A percentile compares a stretch with the other conserved stretches of the same genome.
Evolutionary conservation across 2,329 filamentous ascomycete species (phyloP).

Genomic region (Arthroderma sp.): DNA sequence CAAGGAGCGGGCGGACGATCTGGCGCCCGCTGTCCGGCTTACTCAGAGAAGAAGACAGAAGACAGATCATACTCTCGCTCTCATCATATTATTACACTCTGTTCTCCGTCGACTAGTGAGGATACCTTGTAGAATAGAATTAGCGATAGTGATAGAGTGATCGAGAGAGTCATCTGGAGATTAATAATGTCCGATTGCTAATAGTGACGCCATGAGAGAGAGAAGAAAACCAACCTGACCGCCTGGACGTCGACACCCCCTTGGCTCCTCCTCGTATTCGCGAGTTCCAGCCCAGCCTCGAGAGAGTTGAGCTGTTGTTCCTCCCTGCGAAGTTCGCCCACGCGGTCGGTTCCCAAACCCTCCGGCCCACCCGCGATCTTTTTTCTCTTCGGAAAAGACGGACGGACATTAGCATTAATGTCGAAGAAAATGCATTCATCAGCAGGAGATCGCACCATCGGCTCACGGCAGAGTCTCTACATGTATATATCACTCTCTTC

Average conservation of each 20-base stretch:
- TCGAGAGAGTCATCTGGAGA: not conserved
- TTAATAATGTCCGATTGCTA: not conserved
- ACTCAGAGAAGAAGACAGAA: too few species aligned
- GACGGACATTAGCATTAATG: not conserved
- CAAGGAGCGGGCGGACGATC: not conserved
- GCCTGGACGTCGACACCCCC: too few species aligned
- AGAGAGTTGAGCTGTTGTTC: not conserved
- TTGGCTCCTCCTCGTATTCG: not conserved
- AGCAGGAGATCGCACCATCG: not conserved
- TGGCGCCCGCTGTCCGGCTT: not conserved
- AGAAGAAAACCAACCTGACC: not conserved
- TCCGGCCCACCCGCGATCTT: conserved; percentile 2
- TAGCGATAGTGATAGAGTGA: not conserved
- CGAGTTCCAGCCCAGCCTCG: not conserved
- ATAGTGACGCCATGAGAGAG: not conserved
- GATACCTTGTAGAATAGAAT: too few species aligned
- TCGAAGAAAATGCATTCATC: too few species aligned
- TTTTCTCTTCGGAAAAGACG: not conserved
- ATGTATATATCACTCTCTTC: too few species aligned
- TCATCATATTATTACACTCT: too few species aligned
- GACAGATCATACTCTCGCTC: too few species aligned
- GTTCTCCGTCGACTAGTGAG: too few species aligned
- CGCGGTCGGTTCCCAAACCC: conserved; percentile 3
- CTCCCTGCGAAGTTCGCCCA: not conserved
- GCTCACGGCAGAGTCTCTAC: too few species aligned